These are phyloP conservation scores for Sisymbrium altissimum DNA, from an alignment of 345 rosid species.

Conservation along the genomic window DNA sequence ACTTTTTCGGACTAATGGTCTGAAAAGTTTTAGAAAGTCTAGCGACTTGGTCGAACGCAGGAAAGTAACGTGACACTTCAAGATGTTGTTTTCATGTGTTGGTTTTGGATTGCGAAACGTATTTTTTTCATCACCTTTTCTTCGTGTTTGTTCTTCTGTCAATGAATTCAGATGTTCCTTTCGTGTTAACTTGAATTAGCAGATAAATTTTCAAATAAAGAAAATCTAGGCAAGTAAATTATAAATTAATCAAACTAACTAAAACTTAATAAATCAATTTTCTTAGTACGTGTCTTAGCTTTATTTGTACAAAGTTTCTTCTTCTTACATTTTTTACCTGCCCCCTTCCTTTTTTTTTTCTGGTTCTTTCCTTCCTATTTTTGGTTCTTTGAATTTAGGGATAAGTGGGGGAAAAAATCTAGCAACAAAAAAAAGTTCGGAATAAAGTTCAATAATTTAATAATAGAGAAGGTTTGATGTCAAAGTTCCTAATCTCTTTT, in stretches of 20 bases:
- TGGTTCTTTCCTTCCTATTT: background rate
- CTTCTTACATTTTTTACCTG: too few species aligned
- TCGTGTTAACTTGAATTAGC: background rate
- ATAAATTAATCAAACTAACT: background rate
- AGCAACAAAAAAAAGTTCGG: too few species aligned
- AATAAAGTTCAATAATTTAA: background rate
- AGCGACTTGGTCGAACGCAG: constrained; percentile 17
- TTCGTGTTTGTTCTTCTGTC: background rate
- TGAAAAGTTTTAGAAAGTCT: background rate
- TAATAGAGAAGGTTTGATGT: background rate
- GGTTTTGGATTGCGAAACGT: too few species aligned
- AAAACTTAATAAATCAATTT: background rate
- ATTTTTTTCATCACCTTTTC: background rate
- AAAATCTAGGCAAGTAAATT: background rate
- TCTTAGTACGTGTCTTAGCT: background rate
- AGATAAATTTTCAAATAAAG: background rate
- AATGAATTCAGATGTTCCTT: background rate
- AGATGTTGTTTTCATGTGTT: too few species aligned
- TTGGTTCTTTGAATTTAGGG: background rate
- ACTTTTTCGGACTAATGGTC: constrained; percentile 16
- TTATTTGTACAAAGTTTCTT: too few species aligned
- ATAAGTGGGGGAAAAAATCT: too few species aligned
- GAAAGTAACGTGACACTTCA: constrained; percentile 14
- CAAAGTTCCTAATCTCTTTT: background rate
- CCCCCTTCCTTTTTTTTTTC: background rate